Base-by-base conservation (phyloP, 228 moss, liverwort and hornwort genomes). In the Sphagnum fallax region DNA sequence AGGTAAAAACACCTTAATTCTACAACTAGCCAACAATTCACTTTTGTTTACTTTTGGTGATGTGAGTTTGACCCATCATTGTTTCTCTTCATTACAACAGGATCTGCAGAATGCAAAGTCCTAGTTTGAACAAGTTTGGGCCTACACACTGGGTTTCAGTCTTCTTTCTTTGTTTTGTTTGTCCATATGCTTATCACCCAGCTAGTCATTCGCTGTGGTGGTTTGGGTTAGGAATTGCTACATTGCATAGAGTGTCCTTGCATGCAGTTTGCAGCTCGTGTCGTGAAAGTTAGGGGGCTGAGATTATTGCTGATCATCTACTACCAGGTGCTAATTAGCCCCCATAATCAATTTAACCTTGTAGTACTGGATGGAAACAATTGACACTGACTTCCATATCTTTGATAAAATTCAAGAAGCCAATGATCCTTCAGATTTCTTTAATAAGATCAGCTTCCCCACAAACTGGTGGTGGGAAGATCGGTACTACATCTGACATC, bases 71-170 rank as follows among this genome's bases (percentile, higher is more conserved):
- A 16, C 16, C 16, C 16, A 16, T 16, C 16, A 16, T 16, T 16
- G 16, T 16, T 16, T 16, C 16, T 16, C 0, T 16, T 16, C 16
- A 16, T 64, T 53, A 60, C 73, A 67, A 52, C 82, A 88, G 88
- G 97, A 97, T 74, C 83, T 97, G 16, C 86, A 93, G 60, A 88
- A 75, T 78, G 93, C 97, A 5, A 93, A 90, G 77, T 91, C 91
- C 53, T 80, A 88, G 67, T 97, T 97, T 70, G 97, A 97, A 69
- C 97, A 97, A 73, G 88, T 49, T 32, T 65, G 9, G 1, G 14
- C 14, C 57, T 58, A 48, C 18, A 13, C n/a, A 48, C 48, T 4
- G 11, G 52, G 55, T n/a, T 32, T 10, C 48, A 5, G 47, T 5
- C 58, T 76, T 52, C 16, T 60, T 52, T 18, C 63, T 32, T 32